phyloP scores from a whole-genome alignment of 768 basidiomycete genomes.

The Amanita pseudoporphyria region DNA sequence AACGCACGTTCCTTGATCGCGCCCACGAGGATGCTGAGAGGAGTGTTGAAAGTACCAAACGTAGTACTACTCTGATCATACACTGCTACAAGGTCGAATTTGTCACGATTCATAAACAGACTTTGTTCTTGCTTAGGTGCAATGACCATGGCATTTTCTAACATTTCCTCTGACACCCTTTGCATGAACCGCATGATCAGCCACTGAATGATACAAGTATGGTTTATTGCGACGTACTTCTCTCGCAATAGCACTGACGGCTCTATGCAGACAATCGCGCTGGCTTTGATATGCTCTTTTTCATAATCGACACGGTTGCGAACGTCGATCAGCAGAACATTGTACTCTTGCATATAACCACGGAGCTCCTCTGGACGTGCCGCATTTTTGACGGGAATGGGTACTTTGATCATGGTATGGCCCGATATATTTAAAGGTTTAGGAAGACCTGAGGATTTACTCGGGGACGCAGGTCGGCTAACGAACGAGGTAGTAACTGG shows the following conservation, averaged over 20 bases:
- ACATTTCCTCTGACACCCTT: slow-evolving; percentile 54
- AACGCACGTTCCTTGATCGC: slow-evolving; percentile 71
- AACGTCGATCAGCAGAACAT: slow-evolving; percentile 75
- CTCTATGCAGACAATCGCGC: slow-evolving; percentile 77
- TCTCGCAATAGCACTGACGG: slow-evolving; percentile 63
- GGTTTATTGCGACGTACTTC: slow-evolving; percentile 33
- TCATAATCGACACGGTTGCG: slow-evolving; percentile 74
- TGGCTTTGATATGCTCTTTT: slow-evolving; percentile 55
- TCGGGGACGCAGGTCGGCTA: slow-evolving; percentile 57
- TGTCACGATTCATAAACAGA: slow-evolving; percentile 77
- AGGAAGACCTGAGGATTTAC: slow-evolving; percentile 22
- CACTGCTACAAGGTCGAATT: slow-evolving; percentile 81
- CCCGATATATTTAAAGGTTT: slow-evolving; percentile 24
- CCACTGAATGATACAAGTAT: background rate
- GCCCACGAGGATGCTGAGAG: slow-evolving; percentile 50
- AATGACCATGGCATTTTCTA: slow-evolving; percentile 69
- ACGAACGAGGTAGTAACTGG: slow-evolving; percentile 44
- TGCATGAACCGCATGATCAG: background rate
- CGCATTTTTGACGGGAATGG: slow-evolving; percentile 48
- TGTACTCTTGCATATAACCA: slow-evolving; percentile 45
- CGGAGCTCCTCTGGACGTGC: slow-evolving; percentile 51
- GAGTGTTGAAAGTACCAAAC: slow-evolving; percentile 37
- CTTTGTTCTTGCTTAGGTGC: slow-evolving; percentile 61
- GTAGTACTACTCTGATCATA: slow-evolving; percentile 63
- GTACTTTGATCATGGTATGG: slow-evolving; percentile 20